Evolutionary conservation across 1,139 yeast species (phyloP).

Genomic region (Yamadazyma triangularis): DNA sequence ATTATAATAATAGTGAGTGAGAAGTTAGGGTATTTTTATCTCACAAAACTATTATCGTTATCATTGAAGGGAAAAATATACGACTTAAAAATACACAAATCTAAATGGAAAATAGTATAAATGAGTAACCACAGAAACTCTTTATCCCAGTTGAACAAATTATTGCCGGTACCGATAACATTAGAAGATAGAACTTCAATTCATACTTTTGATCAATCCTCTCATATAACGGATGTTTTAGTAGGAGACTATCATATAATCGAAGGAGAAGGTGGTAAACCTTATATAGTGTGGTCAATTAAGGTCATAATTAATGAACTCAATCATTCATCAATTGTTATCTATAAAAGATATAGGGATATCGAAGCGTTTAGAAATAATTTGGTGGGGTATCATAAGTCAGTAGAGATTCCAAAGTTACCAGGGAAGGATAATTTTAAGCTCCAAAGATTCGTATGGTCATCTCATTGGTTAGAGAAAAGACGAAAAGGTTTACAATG

Average conservation of each 20-base stretch:
- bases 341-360: conserved; percentile 65
- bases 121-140: conserved; percentile 12
- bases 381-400: conserved; percentile 32
- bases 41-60: too few relatives aligned
- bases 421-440: conserved; percentile 61
- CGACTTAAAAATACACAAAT: too few relatives aligned
- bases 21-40: too few relatives aligned
- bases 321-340: conserved; percentile 42
- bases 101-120: too few relatives aligned
- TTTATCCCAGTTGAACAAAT: conserved; percentile 24
- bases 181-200: conserved; percentile 16
- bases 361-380: conserved; percentile 45
- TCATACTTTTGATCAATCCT: conserved; percentile 11
- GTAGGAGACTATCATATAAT: conserved; percentile 38
- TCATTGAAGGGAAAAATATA: too few relatives aligned
- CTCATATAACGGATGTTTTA: conserved; percentile 34
- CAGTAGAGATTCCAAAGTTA: conserved; percentile 50
- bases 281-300: conserved; percentile 48
- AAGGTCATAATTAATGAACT: conserved; percentile 40
- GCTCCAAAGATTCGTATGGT: conserved; percentile 44
- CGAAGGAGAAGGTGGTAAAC: conserved; percentile 33
- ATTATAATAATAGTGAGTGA: too few relatives aligned
- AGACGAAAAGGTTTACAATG: conserved; percentile 70
- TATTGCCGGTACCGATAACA: conserved; percentile 38
- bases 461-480: conserved; percentile 49